A percentile compares a stretch with the other conserved stretches of the same genome.
These are phyloP conservation scores for grape (Vitis vinifera) DNA, from an alignment of 164 flowering plant genomes.

Conservation along the genomic window DNA sequence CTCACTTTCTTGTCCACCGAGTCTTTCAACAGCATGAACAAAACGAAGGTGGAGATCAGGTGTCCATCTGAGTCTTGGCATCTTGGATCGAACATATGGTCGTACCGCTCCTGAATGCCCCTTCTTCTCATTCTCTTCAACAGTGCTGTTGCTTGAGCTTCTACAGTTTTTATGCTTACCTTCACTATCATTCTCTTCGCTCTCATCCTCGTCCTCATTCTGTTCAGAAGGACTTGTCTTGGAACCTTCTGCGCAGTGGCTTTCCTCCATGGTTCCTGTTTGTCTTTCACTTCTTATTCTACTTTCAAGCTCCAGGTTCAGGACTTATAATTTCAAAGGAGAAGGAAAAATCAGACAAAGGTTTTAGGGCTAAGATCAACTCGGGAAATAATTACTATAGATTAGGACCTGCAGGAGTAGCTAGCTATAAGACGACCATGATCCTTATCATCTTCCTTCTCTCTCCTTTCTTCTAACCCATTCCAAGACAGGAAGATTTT, in stretches of 20 bases:
- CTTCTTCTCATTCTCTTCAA: slow-evolving; percentile 64
- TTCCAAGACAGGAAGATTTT: too few relatives aligned
- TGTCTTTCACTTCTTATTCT: background rate
- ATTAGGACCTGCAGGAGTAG: background rate
- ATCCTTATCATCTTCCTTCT: background rate
- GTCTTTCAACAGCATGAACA: slow-evolving; percentile 64
- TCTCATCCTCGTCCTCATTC: slow-evolving; percentile 23
- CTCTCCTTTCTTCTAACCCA: background rate
- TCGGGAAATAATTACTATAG: background rate
- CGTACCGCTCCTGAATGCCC: slow-evolving; percentile 36
- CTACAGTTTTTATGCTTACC: slow-evolving; percentile 37
- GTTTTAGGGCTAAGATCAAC: background rate
- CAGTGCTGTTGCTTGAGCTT: slow-evolving; percentile 84
- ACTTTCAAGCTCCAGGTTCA: background rate
- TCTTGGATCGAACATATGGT: slow-evolving; percentile 75
- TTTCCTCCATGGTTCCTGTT: slow-evolving; percentile 15
- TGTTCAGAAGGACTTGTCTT: slow-evolving; percentile 19
- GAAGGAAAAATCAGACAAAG: background rate
- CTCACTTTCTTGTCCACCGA: slow-evolving; percentile 83
- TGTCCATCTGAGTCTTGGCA: slow-evolving; percentile 81
- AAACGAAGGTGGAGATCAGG: slow-evolving; percentile 84
- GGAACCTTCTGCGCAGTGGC: slow-evolving; percentile 24
- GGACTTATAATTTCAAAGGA: background rate
- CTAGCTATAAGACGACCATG: background rate
- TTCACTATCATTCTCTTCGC: slow-evolving; percentile 23